These are phyloP conservation scores for Boletus reticulatus DNA, from an alignment of 768 basidiomycete genomes.

Conservation along the genomic window DNA sequence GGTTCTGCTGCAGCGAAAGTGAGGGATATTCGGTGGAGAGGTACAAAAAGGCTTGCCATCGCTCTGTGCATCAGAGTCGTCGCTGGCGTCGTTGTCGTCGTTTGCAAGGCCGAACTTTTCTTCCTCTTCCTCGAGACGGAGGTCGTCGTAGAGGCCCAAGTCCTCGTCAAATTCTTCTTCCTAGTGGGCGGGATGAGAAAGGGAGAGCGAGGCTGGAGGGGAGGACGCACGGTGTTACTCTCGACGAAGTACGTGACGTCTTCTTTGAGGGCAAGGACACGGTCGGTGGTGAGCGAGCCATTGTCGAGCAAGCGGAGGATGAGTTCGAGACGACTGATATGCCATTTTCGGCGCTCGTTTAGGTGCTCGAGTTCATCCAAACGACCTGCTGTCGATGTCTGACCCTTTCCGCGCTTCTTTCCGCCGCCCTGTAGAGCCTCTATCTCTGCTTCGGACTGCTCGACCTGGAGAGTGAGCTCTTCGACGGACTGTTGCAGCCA, in stretches of 20 bases:
- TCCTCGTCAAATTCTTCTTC: constrained; percentile 98
- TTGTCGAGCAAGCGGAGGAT: constrained; percentile 93
- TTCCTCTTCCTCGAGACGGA: constrained; percentile 95
- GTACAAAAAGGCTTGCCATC: constrained; percentile 51
- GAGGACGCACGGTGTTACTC: constrained; percentile 79
- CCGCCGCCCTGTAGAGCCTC: constrained; percentile 77
- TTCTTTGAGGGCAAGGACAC: constrained; percentile 80
- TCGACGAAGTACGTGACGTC: constrained; percentile 97
- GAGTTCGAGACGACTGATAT: constrained; percentile 88
- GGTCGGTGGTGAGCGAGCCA: constrained; percentile 80
- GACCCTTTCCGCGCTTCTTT: constrained; percentile 83
- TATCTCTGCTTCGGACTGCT: constrained; percentile 92
- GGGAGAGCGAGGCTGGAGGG: constrained; percentile 1
- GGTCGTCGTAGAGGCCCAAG: constrained; percentile 96
- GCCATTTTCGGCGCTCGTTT: constrained; percentile 96
- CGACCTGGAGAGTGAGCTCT: constrained; percentile 89
- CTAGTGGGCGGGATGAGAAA: constrained; percentile 42
- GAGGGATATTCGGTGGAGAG: neutral
- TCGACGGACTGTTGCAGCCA: constrained; percentile 92
- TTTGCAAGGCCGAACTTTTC: constrained; percentile 81
- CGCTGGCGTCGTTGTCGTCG: constrained; percentile 68
- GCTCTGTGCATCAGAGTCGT: constrained; percentile 71
- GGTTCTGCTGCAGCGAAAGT: constrained; percentile 42
- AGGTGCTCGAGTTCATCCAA: constrained; percentile 80
- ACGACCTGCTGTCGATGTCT: constrained; percentile 62